Percentiles rank a stretch among this genome's conserved stretches.
Evolutionary conservation across 2,329 filamentous ascomycete genomes (phyloP).

Genomic region (Sordariomycetes sp.): DNA sequence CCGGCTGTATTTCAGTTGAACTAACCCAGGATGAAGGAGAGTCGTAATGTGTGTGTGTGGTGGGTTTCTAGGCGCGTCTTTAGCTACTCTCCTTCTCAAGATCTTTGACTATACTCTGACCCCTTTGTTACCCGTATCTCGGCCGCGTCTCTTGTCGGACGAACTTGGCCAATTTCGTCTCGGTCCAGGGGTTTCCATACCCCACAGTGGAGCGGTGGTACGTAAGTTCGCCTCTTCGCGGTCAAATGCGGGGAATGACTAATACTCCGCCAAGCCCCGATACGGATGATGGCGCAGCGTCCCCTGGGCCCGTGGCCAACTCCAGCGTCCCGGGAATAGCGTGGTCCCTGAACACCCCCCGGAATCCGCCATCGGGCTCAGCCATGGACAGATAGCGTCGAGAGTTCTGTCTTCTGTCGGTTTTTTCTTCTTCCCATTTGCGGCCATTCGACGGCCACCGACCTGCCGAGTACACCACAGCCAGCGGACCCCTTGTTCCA

Average conservation of each 20-base stretch:
- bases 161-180: neutral
- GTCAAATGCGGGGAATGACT: neutral
- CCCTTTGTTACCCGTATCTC: too few relatives aligned
- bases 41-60: too few relatives aligned
- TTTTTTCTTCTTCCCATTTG: neutral
- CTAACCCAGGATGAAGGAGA: too few relatives aligned
- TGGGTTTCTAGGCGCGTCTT: too few relatives aligned
- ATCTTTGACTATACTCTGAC: too few relatives aligned
- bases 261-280: neutral
- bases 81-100: too few relatives aligned
- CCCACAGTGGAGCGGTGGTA: neutral
- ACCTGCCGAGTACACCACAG: neutral
- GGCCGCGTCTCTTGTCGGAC: too few relatives aligned
- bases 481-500: neutral
- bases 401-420: neutral
- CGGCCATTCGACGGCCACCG: neutral
- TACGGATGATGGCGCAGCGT: neutral
- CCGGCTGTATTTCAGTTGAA: neutral
- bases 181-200: neutral
- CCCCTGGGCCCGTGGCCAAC: neutral
- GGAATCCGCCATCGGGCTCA: neutral
- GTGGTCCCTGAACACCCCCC: neutral
- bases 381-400: neutral
- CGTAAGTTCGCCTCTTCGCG: neutral
- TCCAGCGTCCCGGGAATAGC: neutral